Conservation (phyloP, 352 stramenopile genomes). For the Phytopythium boreale region DNA sequence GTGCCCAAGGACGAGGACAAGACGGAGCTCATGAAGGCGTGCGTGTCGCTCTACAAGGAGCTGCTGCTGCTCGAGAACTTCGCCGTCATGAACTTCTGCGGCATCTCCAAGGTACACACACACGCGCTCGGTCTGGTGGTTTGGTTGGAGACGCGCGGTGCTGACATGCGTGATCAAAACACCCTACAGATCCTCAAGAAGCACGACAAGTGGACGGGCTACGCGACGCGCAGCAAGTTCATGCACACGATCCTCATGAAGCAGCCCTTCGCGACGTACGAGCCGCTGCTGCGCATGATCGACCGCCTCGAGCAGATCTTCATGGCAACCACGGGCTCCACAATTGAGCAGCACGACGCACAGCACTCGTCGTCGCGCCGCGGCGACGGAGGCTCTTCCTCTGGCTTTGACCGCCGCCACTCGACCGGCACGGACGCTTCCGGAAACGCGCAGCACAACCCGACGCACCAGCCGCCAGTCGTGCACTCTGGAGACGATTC, state of each 20-base stretch:
- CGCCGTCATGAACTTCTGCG: constrained; percentile 89
- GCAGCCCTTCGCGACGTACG: constrained; percentile 84
- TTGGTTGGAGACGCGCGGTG: background rate
- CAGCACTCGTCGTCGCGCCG: constrained; percentile 45
- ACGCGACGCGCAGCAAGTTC: constrained; percentile 88
- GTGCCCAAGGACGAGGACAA: constrained; percentile 54
- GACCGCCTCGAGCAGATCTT: constrained; percentile 86
- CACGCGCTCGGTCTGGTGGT: background rate
- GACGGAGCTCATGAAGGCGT: constrained; percentile 78
- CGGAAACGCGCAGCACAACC: constrained; percentile 20
- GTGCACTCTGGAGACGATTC: constrained; percentile 7
- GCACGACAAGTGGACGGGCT: constrained; percentile 90
- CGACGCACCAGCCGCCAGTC: constrained; percentile 26
- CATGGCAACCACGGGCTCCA: constrained; percentile 83
- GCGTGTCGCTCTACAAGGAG: constrained; percentile 85
- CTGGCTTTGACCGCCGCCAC: constrained; percentile 13
- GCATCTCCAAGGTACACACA: constrained; percentile 72
- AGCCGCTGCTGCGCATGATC: constrained; percentile 84
- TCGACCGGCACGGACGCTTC: constrained; percentile 15
- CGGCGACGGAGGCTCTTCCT: constrained; percentile 26
- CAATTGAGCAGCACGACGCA: constrained; percentile 81
- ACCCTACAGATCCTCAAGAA: constrained; percentile 89
- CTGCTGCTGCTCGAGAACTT: constrained; percentile 87
- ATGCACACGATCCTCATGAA: constrained; percentile 90
- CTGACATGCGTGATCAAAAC: no score